These are phyloP conservation scores for Leccinum sublutescens DNA, from an alignment of 768 basidiomycete species.

Conservation along the genomic window DNA sequence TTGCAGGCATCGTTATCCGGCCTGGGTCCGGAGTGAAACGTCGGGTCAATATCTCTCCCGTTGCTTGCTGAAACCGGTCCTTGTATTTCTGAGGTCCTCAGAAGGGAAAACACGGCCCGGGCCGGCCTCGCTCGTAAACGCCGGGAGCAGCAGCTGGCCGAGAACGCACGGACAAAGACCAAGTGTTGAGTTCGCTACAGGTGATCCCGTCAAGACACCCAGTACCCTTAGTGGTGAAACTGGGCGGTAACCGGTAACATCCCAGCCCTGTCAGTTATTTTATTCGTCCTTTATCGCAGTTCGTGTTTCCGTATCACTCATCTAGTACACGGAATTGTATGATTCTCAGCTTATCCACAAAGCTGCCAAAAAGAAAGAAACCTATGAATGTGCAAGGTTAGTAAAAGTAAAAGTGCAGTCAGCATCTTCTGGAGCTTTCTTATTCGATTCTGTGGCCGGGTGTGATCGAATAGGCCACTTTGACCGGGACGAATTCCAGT, in stretches of 20 bases:
- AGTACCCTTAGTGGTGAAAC: accelerated
- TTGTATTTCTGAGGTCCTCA: constrained; percentile 75
- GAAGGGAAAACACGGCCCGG: constrained; percentile 68
- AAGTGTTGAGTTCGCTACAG: no score
- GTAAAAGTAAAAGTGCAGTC: neutral
- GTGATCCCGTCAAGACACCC: no score
- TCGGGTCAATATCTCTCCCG: constrained; percentile 54
- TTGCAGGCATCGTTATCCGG: no score
- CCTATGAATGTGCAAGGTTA: neutral
- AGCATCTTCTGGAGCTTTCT: neutral
- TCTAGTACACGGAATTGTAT: neutral
- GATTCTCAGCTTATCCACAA: neutral
- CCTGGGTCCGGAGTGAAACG: neutral
- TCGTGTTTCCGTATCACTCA: neutral
- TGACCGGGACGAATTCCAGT: neutral
- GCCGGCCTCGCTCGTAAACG: constrained; percentile 43
- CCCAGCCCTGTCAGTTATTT: neutral
- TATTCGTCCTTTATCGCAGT: neutral
- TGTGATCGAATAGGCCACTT: neutral
- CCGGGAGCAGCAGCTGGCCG: no score
- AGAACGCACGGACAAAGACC: no score
- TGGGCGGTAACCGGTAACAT: no score
- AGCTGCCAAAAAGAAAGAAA: neutral
- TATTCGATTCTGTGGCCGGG: neutral
- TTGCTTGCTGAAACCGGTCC: constrained; percentile 71